Evolutionary conservation across 495 filamentous ascomycete species (phyloP), one percentile per base, ranked within the genome.

Genomic region (Penicillium canariense): DNA sequence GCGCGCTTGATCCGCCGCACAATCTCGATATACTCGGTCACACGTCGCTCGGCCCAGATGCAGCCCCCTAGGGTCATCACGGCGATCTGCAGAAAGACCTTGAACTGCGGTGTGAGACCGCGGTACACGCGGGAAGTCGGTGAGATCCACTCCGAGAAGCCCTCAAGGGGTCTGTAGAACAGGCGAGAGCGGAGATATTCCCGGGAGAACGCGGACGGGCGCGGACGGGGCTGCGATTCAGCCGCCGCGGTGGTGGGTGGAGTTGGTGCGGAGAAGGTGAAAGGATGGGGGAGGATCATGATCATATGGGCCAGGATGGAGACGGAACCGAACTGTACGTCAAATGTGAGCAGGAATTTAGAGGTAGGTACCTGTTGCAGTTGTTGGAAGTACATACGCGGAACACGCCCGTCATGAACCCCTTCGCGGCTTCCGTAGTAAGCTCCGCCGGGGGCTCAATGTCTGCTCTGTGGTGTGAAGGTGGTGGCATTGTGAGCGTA

Each of bases 11-110:
- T 77, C 69, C 75, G 87, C 77, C 70, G 56, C 34, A 78, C 57
- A 34, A 77, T 52, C 23, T 76, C 62, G 34, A 75, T 71, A 60
- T 90, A 93, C 30, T 84, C 80, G 26, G 84, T 80, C 44, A 95
- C 77, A 38, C 88, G 76, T 50, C 76, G 75, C 72, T 96, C 91
- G 0, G 90, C 90, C 78, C 90, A 90, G 30, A 96, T 78, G 78
- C 87, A 90, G 45, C 86, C 84, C 8, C 91, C 91, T 30, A 94
- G 59, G 12, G 89, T 91, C 91, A 96, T 95, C 49, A 81, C 84
- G 18, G 87, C 89, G 75, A 96, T 89, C 66, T 96, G 91, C 25
- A 96, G 71, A 60, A 90, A 95, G 76, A 92, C 84, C 75, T 96
- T 96, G 72, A 96, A 96, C 67, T 96, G 91, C 17, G 91, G 75